phyloP scores from a whole-genome alignment of 495 filamentous ascomycete species.

The Elaphomyces granulatus region DNA sequence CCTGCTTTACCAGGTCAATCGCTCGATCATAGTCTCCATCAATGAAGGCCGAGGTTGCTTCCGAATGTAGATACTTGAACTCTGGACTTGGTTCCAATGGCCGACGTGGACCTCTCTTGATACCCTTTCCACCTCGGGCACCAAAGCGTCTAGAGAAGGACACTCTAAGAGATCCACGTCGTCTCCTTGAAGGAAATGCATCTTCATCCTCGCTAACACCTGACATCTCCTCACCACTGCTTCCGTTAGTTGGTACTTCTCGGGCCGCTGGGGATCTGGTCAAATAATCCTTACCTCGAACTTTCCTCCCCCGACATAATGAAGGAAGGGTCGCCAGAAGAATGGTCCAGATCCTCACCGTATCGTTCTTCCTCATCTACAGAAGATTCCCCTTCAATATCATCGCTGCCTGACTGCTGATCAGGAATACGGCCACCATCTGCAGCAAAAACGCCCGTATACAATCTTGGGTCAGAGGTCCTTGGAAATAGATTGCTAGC shows the following conservation, averaged over 20 bases:
- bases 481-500: slow-evolving; percentile 7
- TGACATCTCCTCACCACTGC: slow-evolving; percentile 15
- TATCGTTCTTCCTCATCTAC: not conserved
- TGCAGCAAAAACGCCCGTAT: slow-evolving; percentile 13
- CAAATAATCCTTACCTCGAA: slow-evolving; percentile 11
- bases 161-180: slow-evolving; percentile 25
- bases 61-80: slow-evolving; percentile 55
- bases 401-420: slow-evolving; percentile 6
- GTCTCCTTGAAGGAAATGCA: slow-evolving; percentile 16
- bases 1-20: slow-evolving; percentile 44
- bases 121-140: slow-evolving; percentile 34
- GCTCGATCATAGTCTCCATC: slow-evolving; percentile 50
- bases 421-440: slow-evolving; percentile 7
- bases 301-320: slow-evolving; percentile 13
- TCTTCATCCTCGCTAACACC: slow-evolving; percentile 17
- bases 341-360: slow-evolving; percentile 1
- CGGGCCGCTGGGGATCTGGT: no score
- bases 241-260: not conserved
- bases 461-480: slow-evolving; percentile 28
- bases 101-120: slow-evolving; percentile 52
- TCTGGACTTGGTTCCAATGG: slow-evolving; percentile 57
- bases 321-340: slow-evolving; percentile 16
- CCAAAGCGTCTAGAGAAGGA: slow-evolving; percentile 30
- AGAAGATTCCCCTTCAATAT: slow-evolving; percentile 4
- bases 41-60: slow-evolving; percentile 57